A percentile compares a stretch with the other conserved stretches of the same genome.
These are phyloP conservation scores for Penicillium sp. DNA, from an alignment of 2,329 filamentous ascomycete genomes.

Conservation along the genomic window DNA sequence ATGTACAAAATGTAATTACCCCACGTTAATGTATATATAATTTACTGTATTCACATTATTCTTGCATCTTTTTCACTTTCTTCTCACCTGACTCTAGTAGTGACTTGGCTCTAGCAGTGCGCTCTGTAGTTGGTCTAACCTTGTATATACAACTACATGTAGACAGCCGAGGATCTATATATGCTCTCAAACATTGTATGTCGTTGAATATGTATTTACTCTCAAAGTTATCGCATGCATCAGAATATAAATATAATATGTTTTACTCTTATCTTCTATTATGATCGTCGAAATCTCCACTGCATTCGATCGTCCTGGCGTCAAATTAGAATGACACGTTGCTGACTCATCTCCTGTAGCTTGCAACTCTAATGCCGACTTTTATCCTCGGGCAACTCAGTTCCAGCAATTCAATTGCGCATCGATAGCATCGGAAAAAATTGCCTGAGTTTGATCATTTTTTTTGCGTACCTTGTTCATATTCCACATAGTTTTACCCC, in stretches of 20 bases:
- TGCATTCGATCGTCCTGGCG: background rate
- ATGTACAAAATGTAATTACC: background rate
- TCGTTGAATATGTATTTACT: no score
- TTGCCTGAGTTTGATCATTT: background rate
- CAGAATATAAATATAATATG: background rate
- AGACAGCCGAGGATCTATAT: background rate
- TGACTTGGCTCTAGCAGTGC: background rate
- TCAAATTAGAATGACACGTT: background rate
- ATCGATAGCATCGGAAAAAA: background rate
- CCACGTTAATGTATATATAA: background rate
- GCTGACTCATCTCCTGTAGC: constrained; percentile 8
- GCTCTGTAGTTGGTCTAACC: background rate
- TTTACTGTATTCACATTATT: background rate
- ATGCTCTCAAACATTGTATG: background rate
- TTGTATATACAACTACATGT: background rate
- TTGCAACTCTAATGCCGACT: constrained; percentile 4
- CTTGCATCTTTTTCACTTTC: background rate
- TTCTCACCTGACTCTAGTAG: background rate
- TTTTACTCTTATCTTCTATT: background rate
- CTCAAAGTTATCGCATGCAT: background rate
- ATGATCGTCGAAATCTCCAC: background rate
- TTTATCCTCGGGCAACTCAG: constrained; percentile 3
- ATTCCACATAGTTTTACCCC: constrained; percentile 6
- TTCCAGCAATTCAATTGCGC: constrained; percentile 1
- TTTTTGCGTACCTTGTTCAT: constrained; percentile 5